A percentile compares a stretch with the other conserved stretches of the same genome.
Evolutionary conservation across 169 alveolate species (phyloP).

Genomic region (Perkinsus olseni): DNA sequence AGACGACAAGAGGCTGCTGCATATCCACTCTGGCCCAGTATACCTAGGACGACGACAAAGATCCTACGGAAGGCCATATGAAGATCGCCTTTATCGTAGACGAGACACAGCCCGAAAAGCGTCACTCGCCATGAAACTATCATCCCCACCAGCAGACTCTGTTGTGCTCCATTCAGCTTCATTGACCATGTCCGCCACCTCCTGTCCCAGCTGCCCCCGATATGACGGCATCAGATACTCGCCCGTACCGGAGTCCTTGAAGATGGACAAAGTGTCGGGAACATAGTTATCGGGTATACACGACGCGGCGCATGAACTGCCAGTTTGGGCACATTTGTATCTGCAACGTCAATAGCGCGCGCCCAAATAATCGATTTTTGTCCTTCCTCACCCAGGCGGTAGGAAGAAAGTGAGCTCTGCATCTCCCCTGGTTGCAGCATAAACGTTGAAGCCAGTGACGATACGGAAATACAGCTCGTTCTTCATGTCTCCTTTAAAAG

Average conservation of each 20-base stretch:
- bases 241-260: not conserved
- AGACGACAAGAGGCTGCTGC: not conserved
- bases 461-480: constrained; percentile 3
- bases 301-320: not conserved
- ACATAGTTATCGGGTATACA: not conserved
- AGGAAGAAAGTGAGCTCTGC: not conserved
- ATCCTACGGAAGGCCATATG: not conserved
- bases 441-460: constrained; percentile 4
- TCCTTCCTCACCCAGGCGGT: not conserved
- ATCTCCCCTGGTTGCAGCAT: constrained; percentile 4
- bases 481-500: constrained; percentile 12
- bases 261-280: not conserved
- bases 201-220: not conserved
- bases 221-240: not conserved
- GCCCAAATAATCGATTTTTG: not conserved
- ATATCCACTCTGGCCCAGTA: not conserved
- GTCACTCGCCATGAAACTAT: not conserved
- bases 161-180: not conserved
- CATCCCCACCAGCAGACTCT: not conserved
- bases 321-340: not conserved
- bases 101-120: too few relatives aligned
- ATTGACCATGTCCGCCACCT: not conserved
- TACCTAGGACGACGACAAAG: not conserved
- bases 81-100: too few relatives aligned
- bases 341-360: not conserved